A percentile compares a stretch with the other conserved stretches of the same genome.
phyloP scores from a whole-genome alignment of 2,329 filamentous ascomycete species.

The Lasiodiplodia sp. region DNA sequence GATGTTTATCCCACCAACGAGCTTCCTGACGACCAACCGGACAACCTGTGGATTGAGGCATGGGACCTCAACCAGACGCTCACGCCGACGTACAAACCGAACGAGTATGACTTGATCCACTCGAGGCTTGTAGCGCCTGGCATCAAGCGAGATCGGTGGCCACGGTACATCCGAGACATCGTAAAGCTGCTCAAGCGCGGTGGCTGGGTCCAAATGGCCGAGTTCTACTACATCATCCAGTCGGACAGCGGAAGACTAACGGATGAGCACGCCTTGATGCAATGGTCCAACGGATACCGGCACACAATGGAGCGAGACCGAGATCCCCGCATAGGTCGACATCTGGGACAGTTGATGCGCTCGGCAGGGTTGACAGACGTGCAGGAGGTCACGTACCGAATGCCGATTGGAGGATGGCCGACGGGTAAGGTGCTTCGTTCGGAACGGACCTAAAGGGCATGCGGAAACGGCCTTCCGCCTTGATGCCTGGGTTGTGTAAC shows the following conservation, averaged over 20 bases:
- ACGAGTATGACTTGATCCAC: constrained; percentile 83
- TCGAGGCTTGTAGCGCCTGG: constrained; percentile 76
- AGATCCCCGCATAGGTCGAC: constrained; percentile 44
- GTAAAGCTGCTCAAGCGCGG: constrained; percentile 73
- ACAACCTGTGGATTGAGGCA: constrained; percentile 44
- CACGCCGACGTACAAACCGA: constrained; percentile 66
- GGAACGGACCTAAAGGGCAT: constrained; percentile 10
- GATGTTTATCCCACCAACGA: constrained; percentile 45
- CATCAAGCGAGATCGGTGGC: constrained; percentile 76
- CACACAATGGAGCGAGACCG: constrained; percentile 44
- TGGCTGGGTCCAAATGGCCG: constrained; percentile 89
- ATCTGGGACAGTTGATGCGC: constrained; percentile 40
- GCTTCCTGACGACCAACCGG: constrained; percentile 44
- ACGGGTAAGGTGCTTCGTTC: constrained; percentile 38
- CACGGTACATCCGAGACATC: constrained; percentile 77
- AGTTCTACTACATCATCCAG: constrained; percentile 84
- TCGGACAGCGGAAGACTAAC: constrained; percentile 83
- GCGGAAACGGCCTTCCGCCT: background rate
- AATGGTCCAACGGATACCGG: constrained; percentile 47
- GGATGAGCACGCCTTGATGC: constrained; percentile 50
- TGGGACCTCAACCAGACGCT: constrained; percentile 50
- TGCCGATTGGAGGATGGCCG: constrained; percentile 49
- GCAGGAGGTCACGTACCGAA: constrained; percentile 37
- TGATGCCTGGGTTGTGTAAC: constrained; percentile 7
- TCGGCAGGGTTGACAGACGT: constrained; percentile 44